phyloP scores from a whole-genome alignment of 1,284 basidiomycete genomes.

The Kalmanozyma brasiliensis region DNA sequence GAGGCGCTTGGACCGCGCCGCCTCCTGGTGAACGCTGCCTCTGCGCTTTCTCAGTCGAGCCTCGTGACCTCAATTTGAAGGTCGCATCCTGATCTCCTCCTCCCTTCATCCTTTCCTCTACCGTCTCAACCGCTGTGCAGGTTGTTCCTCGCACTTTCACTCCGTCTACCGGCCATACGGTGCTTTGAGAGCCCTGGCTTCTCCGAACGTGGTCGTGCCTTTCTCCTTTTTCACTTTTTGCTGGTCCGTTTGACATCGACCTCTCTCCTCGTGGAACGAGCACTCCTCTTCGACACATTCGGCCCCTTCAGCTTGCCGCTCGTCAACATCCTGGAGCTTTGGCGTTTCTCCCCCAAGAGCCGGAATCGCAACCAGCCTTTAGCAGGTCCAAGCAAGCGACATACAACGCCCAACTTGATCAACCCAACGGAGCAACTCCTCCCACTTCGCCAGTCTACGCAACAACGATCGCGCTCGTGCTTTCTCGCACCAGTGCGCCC shows the following conservation, averaged over 20 bases:
- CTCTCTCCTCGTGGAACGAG: not conserved
- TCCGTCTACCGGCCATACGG: slow-evolving; percentile 9
- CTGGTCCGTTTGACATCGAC: not conserved
- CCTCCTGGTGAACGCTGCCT: not conserved
- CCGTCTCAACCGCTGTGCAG: slow-evolving; percentile 12
- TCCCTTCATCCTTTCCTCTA: slow-evolving; percentile 9
- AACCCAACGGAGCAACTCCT: no score
- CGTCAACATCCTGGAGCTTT: no score
- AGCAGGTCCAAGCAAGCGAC: no score
- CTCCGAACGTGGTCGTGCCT: slow-evolving; percentile 1
- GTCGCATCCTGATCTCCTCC: not conserved
- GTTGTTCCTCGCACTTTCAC: slow-evolving; percentile 23
- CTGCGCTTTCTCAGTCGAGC: not conserved
- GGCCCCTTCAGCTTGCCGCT: no score
- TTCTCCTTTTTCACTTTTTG: not conserved
- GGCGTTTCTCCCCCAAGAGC: no score
- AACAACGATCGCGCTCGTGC: slow-evolving; percentile 2
- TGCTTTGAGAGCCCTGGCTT: slow-evolving; percentile 41
- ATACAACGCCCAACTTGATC: no score
- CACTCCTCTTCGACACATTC: no score
- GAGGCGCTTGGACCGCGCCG: slow-evolving; percentile 9
- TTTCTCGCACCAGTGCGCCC: slow-evolving; percentile 20
- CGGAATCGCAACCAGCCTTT: no score
- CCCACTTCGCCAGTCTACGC: not conserved
- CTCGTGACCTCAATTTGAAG: not conserved